These are phyloP conservation scores for Nelumbo lutea DNA, from an alignment of 164 flowering plant species.

Conservation along the genomic window DNA sequence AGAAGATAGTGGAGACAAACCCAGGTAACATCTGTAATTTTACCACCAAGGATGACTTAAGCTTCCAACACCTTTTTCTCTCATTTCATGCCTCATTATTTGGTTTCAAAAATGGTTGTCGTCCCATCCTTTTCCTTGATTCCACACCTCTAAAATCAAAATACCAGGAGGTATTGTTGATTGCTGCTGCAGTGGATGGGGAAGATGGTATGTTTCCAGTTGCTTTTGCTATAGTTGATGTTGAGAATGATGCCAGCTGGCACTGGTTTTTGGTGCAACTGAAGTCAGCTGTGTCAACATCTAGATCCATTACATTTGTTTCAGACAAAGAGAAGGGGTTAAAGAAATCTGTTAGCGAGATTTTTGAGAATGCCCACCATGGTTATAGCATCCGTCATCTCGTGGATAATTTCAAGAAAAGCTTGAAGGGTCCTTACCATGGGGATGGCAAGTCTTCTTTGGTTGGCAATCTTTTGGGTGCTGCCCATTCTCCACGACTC, in stretches of 20 bases:
- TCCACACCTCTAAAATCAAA: slow-evolving; percentile 46
- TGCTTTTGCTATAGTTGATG: slow-evolving; percentile 57
- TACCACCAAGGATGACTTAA: slow-evolving; percentile 32
- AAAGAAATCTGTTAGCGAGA: slow-evolving; percentile 30
- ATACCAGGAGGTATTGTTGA: slow-evolving; percentile 50
- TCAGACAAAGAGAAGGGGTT: slow-evolving; percentile 51
- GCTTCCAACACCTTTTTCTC: slow-evolving; percentile 42
- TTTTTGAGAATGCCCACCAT: slow-evolving; percentile 45
- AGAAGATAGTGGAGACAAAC: slow-evolving; percentile 47
- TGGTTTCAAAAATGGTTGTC: slow-evolving; percentile 51
- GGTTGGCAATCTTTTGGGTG: slow-evolving; percentile 29
- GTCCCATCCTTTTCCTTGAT: slow-evolving; percentile 55
- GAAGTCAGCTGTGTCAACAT: slow-evolving; percentile 31
- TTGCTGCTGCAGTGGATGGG: slow-evolving; percentile 63
- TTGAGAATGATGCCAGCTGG: slow-evolving; percentile 55
- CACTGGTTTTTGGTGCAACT: slow-evolving; percentile 56
- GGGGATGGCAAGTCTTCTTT: slow-evolving; percentile 43
- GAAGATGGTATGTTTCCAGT: slow-evolving; percentile 56
- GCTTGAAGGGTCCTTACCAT: slow-evolving; percentile 38
- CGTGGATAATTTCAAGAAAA: slow-evolving; percentile 37
- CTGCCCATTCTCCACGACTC: slow-evolving; percentile 36
- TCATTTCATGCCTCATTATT: slow-evolving; percentile 37
- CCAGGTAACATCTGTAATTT: slow-evolving; percentile 46
- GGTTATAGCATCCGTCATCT: slow-evolving; percentile 50
- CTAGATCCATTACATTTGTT: slow-evolving; percentile 48